A percentile compares a stretch with the other conserved stretches of the same genome.
Evolutionary conservation across 2,329 filamentous ascomycete genomes (phyloP).

Genomic region (Penicillium griseofulvum): DNA sequence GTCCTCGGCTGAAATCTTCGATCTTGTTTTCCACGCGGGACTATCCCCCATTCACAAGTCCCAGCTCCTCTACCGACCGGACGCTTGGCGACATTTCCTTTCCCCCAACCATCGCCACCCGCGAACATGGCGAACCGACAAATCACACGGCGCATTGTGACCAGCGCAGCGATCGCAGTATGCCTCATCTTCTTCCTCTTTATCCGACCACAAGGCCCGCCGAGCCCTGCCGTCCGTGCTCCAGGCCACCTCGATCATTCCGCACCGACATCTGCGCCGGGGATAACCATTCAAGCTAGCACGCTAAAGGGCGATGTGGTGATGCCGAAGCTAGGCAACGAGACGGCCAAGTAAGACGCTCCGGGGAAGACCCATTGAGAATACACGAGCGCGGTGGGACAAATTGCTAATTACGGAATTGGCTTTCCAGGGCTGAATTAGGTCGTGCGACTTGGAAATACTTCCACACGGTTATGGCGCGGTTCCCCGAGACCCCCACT

Average conservation of each 20-base stretch:
- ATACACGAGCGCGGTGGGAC: neutral
- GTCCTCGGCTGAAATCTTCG: neutral
- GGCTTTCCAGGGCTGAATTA: slow-evolving; percentile 54
- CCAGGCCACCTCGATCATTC: slow-evolving; percentile 41
- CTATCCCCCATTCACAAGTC: neutral
- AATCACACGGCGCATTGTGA: slow-evolving; percentile 36
- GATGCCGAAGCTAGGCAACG: slow-evolving; percentile 50
- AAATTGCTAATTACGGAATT: slow-evolving; percentile 11
- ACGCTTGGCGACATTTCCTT: slow-evolving; percentile 2
- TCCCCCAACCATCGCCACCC: neutral
- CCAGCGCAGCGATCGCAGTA: slow-evolving; percentile 32
- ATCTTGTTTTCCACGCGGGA: neutral
- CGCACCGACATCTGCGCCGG: slow-evolving; percentile 18
- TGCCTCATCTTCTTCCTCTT: slow-evolving; percentile 41
- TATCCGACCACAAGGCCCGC: slow-evolving; percentile 36
- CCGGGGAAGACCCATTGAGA: neutral
- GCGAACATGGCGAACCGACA: slow-evolving; percentile 38
- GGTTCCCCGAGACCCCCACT: slow-evolving; percentile 63
- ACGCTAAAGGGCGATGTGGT: slow-evolving; percentile 45
- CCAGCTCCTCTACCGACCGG: neutral
- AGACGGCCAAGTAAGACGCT: slow-evolving; percentile 46
- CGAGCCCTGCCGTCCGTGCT: slow-evolving; percentile 40
- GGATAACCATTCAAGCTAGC: slow-evolving; percentile 30
- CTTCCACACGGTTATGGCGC: slow-evolving; percentile 65
- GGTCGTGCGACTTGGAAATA: slow-evolving; percentile 65